Conservation (phyloP, 805 yeast species). For the Sugiyamaella floridensis region DNA sequence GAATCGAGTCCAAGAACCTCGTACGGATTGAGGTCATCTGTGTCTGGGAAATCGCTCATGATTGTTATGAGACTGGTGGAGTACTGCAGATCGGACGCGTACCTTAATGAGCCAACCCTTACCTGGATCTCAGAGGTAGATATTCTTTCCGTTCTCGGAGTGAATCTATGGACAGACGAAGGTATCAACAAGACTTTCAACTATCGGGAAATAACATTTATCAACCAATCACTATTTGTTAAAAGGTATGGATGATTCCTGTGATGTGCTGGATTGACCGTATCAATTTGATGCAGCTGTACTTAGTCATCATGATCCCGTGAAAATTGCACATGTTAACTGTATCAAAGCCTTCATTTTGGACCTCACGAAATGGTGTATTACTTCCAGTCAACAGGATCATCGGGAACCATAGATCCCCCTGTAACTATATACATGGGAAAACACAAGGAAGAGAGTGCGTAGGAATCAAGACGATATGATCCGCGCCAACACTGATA, state of each 20-base stretch:
- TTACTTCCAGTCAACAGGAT: constrained; percentile 36
- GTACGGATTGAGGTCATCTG: constrained; percentile 26
- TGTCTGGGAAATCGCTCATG: constrained; percentile 24
- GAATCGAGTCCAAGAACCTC: constrained; percentile 20
- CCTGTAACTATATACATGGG: constrained; percentile 55
- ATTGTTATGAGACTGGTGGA: background rate
- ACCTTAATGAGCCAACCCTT: background rate
- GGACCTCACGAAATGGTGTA: constrained; percentile 37
- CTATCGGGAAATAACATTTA: too few relatives aligned
- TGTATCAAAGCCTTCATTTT: background rate
- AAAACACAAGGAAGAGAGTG: constrained; percentile 61
- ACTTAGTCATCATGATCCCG: background rate
- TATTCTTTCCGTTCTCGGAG: too few relatives aligned
- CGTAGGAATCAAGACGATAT: constrained; percentile 8
- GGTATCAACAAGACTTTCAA: too few relatives aligned
- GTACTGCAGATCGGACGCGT: background rate
- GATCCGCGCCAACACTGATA: background rate
- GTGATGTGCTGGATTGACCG: too few relatives aligned
- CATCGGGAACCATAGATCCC: constrained; percentile 28
- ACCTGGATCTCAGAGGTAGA: background rate
- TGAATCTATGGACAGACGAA: too few relatives aligned
- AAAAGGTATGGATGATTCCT: too few relatives aligned
- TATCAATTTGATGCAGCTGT: too few relatives aligned
- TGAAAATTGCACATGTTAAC: background rate
- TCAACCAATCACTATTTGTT: too few relatives aligned